These are phyloP conservation scores for Metschnikowia henanensis DNA, from an alignment of 805 yeast species.

Conservation along the genomic window DNA sequence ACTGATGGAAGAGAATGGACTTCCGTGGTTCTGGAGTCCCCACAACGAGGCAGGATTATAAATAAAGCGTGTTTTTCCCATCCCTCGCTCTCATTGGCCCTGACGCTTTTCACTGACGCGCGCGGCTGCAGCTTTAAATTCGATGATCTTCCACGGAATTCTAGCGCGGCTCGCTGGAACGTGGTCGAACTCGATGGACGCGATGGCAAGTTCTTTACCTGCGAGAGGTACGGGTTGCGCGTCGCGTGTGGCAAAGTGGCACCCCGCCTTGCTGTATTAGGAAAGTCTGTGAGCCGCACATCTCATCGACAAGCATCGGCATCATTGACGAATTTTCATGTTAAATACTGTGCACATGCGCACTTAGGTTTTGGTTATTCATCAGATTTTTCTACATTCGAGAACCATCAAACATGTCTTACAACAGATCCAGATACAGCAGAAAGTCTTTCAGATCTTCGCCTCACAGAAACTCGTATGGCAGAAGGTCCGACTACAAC, in stretches of 20 bases:
- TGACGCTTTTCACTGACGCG: neutral
- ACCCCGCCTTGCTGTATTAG: conserved; percentile 5
- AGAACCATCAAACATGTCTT: conserved; percentile 12
- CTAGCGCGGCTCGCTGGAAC: conserved; percentile 1
- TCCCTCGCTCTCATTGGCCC: conserved; percentile 2
- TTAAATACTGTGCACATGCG: conserved; percentile 10
- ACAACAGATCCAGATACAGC: conserved; percentile 23
- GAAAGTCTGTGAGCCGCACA: conserved; percentile 17
- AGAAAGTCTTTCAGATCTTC: conserved; percentile 24
- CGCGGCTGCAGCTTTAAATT: neutral
- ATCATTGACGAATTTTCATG: conserved; percentile 2
- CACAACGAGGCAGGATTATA: conserved; percentile 3
- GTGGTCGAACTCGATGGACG: conserved; percentile 7
- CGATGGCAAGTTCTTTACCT: conserved; percentile 2
- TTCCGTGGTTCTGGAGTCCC: neutral
- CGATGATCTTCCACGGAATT: conserved; percentile 4
- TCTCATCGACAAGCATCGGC: conserved; percentile 17
- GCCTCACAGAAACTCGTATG: conserved; percentile 10
- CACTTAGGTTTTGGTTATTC: neutral
- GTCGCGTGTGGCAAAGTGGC: neutral
- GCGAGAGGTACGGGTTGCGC: conserved; percentile 4
- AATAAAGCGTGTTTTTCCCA: conserved; percentile 1
- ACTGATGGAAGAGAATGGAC: conserved; percentile 1
- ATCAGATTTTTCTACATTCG: neutral
- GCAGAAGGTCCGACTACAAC: conserved; percentile 4